Conservation (phyloP, 495 filamentous ascomycete species). For the Tuber aestivum region DNA sequence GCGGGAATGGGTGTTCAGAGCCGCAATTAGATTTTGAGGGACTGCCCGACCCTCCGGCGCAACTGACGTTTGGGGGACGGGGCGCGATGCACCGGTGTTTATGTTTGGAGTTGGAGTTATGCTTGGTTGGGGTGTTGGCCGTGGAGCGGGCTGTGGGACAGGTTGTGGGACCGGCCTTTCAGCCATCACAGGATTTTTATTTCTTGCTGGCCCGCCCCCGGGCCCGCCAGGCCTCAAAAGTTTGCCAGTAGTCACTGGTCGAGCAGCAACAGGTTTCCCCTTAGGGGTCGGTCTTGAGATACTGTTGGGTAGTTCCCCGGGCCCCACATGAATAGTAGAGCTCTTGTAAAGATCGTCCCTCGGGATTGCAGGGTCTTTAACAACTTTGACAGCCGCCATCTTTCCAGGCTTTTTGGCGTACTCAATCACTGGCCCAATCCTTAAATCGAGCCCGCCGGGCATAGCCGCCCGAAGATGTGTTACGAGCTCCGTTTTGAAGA, state of each 20-base stretch:
- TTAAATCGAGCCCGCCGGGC: slow-evolving; percentile 72
- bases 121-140: slow-evolving; percentile 45
- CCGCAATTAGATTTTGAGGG: slow-evolving; percentile 43
- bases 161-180: slow-evolving; percentile 43
- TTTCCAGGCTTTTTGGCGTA: slow-evolving; percentile 99
- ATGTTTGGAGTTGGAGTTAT: neutral
- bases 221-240: slow-evolving; percentile 87
- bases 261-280: slow-evolving; percentile 71
- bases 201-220: slow-evolving; percentile 67
- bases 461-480: slow-evolving; percentile 73
- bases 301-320: slow-evolving; percentile 76
- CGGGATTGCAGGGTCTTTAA: slow-evolving; percentile 72
- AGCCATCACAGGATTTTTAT: slow-evolving; percentile 49
- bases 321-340: slow-evolving; percentile 75
- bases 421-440: slow-evolving; percentile 77
- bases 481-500: slow-evolving; percentile 96
- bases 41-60: slow-evolving; percentile 42
- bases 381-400: slow-evolving; percentile 71
- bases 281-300: slow-evolving; percentile 79
- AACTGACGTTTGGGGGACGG: slow-evolving; percentile 36
- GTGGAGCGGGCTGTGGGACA: slow-evolving; percentile 45
- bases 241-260: slow-evolving; percentile 85
- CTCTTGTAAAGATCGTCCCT: slow-evolving; percentile 87
- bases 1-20: slow-evolving; percentile 45
- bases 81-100: slow-evolving; percentile 21